Evolutionary conservation across 2,329 filamentous ascomycete species (phyloP).

Genomic region (Pseudogymnoascus sp.): DNA sequence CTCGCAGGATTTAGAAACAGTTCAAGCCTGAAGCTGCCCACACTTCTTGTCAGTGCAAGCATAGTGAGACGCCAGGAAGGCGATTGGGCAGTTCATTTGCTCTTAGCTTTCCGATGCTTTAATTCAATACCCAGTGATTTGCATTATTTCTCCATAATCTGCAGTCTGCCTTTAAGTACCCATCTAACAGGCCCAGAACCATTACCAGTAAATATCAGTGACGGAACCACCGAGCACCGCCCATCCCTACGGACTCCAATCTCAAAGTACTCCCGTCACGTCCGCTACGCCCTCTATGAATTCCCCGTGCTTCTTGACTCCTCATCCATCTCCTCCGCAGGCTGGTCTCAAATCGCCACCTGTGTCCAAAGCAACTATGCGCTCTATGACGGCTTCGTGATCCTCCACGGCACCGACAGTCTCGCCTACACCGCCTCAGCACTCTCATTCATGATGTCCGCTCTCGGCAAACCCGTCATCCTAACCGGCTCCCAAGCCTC

Average conservation of each 20-base stretch:
- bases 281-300: constrained; percentile 60
- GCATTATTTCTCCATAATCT: neutral
- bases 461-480: constrained; percentile 63
- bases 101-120: neutral
- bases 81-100: neutral
- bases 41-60: neutral
- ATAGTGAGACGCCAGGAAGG: neutral
- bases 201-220: constrained; percentile 24
- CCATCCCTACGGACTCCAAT: constrained; percentile 46
- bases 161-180: neutral
- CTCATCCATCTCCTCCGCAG: constrained; percentile 60
- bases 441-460: constrained; percentile 64
- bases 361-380: constrained; percentile 55
- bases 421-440: constrained; percentile 63
- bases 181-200: constrained; percentile 17
- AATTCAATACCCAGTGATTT: neutral
- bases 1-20: neutral
- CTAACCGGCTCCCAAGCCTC: constrained; percentile 57
- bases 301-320: constrained; percentile 62
- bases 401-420: constrained; percentile 64
- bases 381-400: constrained; percentile 61
- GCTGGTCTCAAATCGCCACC: constrained; percentile 59
- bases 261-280: constrained; percentile 54
- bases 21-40: neutral
- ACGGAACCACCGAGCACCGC: constrained; percentile 20